Evolutionary conservation across 1,284 basidiomycete species (phyloP), one percentile per base, ranked within the genome.

Genomic region (Cryptococcus maquisensis): DNA sequence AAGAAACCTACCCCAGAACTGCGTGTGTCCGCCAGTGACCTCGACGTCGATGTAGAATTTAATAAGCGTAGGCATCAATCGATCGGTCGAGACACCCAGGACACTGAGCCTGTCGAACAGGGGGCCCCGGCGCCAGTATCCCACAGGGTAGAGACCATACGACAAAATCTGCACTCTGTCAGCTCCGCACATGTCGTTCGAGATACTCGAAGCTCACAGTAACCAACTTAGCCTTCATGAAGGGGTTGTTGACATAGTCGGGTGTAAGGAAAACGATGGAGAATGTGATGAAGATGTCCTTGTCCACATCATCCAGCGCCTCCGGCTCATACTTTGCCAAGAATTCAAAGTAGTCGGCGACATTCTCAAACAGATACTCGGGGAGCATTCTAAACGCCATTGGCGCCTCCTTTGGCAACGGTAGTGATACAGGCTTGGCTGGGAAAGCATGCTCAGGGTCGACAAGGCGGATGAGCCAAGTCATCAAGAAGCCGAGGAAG

Each of bases 41-140:
- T 99, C 96, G 35, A 97, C 94, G 81, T 98, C 94, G 55, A 96
- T 92, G 76, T 96, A 99, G 78, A 97, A 97, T 56, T 89, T 86
- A 77, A 94, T 93, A 64, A 98, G 75, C 4, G 90, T 89, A 6
- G 90, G 86, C 81, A 98, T 93, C 20, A 98, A 81, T 71, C 96
- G 84, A 62, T 87, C 85, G 54, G 96, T 78, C 7, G 95, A 90
- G 68, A 96, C 73, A 0, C 86, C 84, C 73, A 97, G 87, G 16
- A 84, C 84, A 69, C 95, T 95, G 56, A 99, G 78, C 26, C 86
- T 79, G 56, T 87, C 85, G 32, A 87, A 89, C 49, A 98, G 79
- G 35, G 94, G 82, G 12, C 94, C 92, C 56, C 82, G 82, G 32
- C 83, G 81, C 62, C 87, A 84, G 38, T 88, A 81, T 12, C 86